phyloP scores from a whole-genome alignment of 2,329 filamentous ascomycete genomes.

The Penicillium sp. region DNA sequence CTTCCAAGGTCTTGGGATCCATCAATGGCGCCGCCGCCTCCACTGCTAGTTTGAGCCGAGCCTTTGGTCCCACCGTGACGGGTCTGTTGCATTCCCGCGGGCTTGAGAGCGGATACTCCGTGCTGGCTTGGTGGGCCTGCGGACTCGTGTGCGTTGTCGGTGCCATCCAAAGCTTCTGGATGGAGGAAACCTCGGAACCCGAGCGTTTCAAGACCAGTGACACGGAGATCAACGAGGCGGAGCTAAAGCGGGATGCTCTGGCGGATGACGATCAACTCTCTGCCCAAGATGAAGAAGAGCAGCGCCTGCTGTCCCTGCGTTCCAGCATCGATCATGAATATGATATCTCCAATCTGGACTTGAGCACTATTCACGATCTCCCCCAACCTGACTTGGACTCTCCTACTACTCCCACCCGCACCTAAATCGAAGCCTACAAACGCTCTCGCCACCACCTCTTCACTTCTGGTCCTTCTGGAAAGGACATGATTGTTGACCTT shows the following conservation, averaged over 20 bases:
- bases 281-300: slow-evolving; percentile 29
- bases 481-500: slow-evolving; percentile 8
- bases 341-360: slow-evolving; percentile 25
- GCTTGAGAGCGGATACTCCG: slow-evolving; percentile 72
- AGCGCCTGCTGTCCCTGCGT: slow-evolving; percentile 33
- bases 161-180: slow-evolving; percentile 66
- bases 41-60: slow-evolving; percentile 79
- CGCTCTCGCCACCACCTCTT: slow-evolving; percentile 1
- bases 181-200: slow-evolving; percentile 57
- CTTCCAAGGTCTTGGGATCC: slow-evolving; percentile 75
- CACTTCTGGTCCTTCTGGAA: slow-evolving; percentile 15
- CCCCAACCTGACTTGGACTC: slow-evolving; percentile 8
- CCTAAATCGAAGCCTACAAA: slow-evolving; percentile 4
- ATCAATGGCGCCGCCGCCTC: slow-evolving; percentile 91
- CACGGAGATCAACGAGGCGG: slow-evolving; percentile 25
- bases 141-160: slow-evolving; percentile 69
- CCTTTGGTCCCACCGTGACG: slow-evolving; percentile 81
- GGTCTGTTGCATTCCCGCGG: slow-evolving; percentile 79
- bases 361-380: slow-evolving; percentile 14
- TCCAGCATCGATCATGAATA: slow-evolving; percentile 33
- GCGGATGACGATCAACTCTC: slow-evolving; percentile 15
- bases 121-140: slow-evolving; percentile 89
- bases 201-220: slow-evolving; percentile 32
- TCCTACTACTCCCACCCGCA: slow-evolving; percentile 3
- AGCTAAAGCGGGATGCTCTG: slow-evolving; percentile 23